Base-by-base conservation (phyloP, 2,329 filamentous ascomycete species). In the Dryadomyces quercus-mongolicae region DNA sequence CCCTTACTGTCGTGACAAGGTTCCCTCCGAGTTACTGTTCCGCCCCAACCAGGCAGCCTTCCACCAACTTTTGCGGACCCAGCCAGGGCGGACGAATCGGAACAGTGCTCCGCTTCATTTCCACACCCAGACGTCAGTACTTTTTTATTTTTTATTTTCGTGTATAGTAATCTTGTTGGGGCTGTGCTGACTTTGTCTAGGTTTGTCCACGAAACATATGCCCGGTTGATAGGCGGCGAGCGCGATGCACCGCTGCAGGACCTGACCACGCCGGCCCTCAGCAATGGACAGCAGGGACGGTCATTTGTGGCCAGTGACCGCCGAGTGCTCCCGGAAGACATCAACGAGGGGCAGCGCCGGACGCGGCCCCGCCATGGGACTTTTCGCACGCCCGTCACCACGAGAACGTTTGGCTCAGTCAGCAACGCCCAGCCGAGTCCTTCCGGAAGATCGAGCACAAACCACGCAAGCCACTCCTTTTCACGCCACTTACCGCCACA, bases 1-100 rank as follows among this genome's bases (percentile, higher is more conserved):
- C 59, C 81, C 81, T 0, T 84, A 84, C 61, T 85, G 81, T 64
- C 75, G 81, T 25, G 74, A 80, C 58, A 81, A 81, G 60, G 68
- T 85, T 22, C 77, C 73, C 2, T 76, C 78, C 2, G 75, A 81
- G 55, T 62, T 65, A 22, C 43, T 54, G 25, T 16, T 51, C 4
- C 54, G 50, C 13, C n/a, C 52, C 5, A 50, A 34, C 12, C 9
- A 34, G 36, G 46, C 25, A 1, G 46, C 54, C 9, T 15, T 57
- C 13, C 47, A 52, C 5, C 51, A 55, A n/a, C 44, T 54, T 9
- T 6, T 57, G 10, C 49, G 54, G 2, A 12, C 38, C 2, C 55
- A 57, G 15, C 42, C 34, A 7, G 13, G 49, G 21, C 48, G 36
- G 20, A 25, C 16, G 18, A 20, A 40, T 34, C 44, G 16, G 38